Evolutionary conservation across 768 basidiomycete species (phyloP).

Genomic region (Boletus reticulatus): DNA sequence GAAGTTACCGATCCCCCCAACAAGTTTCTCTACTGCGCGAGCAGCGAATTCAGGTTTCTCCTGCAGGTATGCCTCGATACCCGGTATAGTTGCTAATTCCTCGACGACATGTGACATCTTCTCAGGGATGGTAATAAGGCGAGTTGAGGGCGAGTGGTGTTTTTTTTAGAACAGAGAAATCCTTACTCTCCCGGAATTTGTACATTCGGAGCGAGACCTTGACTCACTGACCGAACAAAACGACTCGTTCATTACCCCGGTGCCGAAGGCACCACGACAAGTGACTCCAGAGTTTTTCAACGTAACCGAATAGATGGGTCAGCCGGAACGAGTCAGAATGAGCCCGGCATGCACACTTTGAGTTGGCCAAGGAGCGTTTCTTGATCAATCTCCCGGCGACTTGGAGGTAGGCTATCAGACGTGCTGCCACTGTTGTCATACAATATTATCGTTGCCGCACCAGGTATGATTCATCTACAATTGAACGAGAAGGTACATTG

Average conservation of each 20-base stretch:
- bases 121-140: background rate
- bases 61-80: conserved; percentile 43
- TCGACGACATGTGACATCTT: conserved; percentile 15
- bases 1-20: conserved; percentile 57
- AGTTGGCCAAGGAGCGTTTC: no score
- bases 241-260: background rate
- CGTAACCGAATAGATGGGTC: background rate
- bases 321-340: background rate
- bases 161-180: background rate
- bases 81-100: conserved; percentile 31
- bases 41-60: conserved; percentile 46
- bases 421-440: no score
- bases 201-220: background rate
- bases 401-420: no score
- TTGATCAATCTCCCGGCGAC: no score
- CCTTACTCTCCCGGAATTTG: background rate
- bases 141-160: background rate
- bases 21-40: conserved; percentile 37
- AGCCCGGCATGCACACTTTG: no score
- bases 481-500: conserved; percentile 10
- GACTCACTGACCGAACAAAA: conserved; percentile 13
- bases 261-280: background rate
- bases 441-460: no score
- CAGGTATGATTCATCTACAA: background rate
- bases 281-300: background rate